Evolutionary conservation across 139 green algal genomes (phyloP).

Genomic region (Chlorella sorokiniana): DNA sequence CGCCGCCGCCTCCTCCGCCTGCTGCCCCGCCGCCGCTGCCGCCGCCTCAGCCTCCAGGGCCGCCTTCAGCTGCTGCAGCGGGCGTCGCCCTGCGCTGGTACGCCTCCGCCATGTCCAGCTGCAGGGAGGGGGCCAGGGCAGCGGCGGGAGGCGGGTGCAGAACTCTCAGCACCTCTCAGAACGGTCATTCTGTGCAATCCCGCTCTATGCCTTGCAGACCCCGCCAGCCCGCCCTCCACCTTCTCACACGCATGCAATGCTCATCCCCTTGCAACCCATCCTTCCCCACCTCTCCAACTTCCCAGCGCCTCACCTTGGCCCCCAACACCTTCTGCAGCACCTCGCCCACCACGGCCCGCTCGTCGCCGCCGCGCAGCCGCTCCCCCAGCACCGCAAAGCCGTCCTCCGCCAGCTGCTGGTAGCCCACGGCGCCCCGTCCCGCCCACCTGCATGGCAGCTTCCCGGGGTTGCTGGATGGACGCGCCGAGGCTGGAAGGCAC

Average conservation of each 20-base stretch:
- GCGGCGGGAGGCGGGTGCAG: neutral
- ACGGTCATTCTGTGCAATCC: too few species aligned
- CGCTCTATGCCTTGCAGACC: too few species aligned
- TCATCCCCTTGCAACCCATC: too few species aligned
- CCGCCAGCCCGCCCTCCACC: too few species aligned
- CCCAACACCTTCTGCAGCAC: constrained; percentile 72
- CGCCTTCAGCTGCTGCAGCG: constrained; percentile 51
- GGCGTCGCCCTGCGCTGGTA: constrained; percentile 71
- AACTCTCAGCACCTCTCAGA: neutral
- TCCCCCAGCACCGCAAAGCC: constrained; percentile 93
- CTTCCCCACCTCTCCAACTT: neutral
- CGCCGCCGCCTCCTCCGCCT: constrained; percentile 10
- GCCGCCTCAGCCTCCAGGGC: constrained; percentile 33
- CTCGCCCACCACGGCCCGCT: constrained; percentile 77
- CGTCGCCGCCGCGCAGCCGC: constrained; percentile 73
- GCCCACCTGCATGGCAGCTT: constrained; percentile 70
- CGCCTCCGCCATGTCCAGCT: constrained; percentile 75
- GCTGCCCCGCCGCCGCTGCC: neutral
- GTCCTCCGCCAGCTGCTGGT: constrained; percentile 88
- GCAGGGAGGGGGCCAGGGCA: constrained; percentile 8
- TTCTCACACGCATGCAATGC: too few species aligned
- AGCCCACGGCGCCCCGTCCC: constrained; percentile 78
- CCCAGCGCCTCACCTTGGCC: constrained; percentile 53
- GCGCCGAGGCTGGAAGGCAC: neutral
- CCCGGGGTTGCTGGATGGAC: too few species aligned